Evolutionary conservation across 805 yeast genomes (phyloP).

Genomic region (Candida mattraensis): DNA sequence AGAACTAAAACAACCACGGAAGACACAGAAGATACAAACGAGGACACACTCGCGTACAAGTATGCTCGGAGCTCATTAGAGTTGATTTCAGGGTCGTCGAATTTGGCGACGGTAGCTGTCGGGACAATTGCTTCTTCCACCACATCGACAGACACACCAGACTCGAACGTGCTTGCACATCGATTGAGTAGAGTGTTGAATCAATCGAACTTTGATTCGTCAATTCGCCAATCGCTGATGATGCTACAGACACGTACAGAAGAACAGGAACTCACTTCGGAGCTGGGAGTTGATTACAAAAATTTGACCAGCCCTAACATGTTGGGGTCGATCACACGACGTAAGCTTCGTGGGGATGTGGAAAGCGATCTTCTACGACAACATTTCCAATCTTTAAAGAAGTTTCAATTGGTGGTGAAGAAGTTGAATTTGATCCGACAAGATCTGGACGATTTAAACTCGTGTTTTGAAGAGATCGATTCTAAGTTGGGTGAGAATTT

Average conservation of each 20-base stretch:
- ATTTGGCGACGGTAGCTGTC: constrained; percentile 4
- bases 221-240: constrained; percentile 31
- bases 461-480: constrained; percentile 24
- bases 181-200: constrained; percentile 53
- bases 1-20: constrained; percentile 9
- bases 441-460: constrained; percentile 29
- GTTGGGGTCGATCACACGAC: constrained; percentile 60
- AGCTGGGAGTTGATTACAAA: constrained; percentile 21
- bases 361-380: constrained; percentile 60
- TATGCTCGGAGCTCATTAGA: constrained; percentile 50
- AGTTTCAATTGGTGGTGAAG: constrained; percentile 43
- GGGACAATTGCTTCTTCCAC: constrained; percentile 6
- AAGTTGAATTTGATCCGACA: constrained; percentile 36
- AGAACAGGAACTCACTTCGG: constrained; percentile 14
- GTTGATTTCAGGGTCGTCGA: constrained; percentile 26
- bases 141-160: constrained; percentile 7
- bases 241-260: constrained; percentile 32
- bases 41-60: constrained; percentile 38
- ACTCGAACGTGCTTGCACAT: constrained; percentile 34
- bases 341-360: constrained; percentile 56
- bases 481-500: constrained; percentile 30
- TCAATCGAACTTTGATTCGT: constrained; percentile 41
- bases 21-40: constrained; percentile 8
- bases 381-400: constrained; percentile 49
- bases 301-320: constrained; percentile 47